Evolutionary conservation across 257 asterid genomes (phyloP).

Genomic region (Capsicum baccatum): DNA sequence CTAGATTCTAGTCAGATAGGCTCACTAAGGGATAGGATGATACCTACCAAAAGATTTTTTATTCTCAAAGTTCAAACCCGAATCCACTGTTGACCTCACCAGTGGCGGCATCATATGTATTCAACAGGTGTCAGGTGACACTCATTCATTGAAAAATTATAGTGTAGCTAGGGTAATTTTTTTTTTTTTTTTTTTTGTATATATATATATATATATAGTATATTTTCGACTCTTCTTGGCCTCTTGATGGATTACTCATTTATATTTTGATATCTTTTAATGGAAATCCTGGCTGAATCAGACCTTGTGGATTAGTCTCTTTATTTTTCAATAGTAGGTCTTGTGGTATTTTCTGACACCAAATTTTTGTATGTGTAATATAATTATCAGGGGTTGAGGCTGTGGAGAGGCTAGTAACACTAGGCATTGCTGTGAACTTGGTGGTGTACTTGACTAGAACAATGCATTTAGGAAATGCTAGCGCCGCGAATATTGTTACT

Average conservation of each 20-base stretch:
- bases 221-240: too few species aligned
- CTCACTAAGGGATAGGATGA: background rate
- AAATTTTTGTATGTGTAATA: background rate
- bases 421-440: slow-evolving; percentile 85
- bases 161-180: too few species aligned
- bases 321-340: background rate
- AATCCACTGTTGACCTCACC: background rate
- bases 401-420: slow-evolving; percentile 79
- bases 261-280: too few species aligned
- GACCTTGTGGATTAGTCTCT: too few species aligned
- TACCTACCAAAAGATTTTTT: background rate
- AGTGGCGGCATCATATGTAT: too few species aligned
- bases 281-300: too few species aligned
- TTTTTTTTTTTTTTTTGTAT: too few species aligned
- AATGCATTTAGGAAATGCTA: slow-evolving; percentile 88
- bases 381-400: slow-evolving; percentile 58
- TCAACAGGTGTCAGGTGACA: too few species aligned
- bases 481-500: slow-evolving; percentile 74
- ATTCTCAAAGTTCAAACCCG: background rate
- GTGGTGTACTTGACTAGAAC: slow-evolving; percentile 79
- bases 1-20: background rate
- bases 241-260: too few species aligned
- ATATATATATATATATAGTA: too few species aligned
- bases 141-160: too few species aligned
- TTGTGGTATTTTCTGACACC: background rate